Evolutionary conservation across 257 asterid species (phyloP).

Genomic region (Cruciata laevipes): DNA sequence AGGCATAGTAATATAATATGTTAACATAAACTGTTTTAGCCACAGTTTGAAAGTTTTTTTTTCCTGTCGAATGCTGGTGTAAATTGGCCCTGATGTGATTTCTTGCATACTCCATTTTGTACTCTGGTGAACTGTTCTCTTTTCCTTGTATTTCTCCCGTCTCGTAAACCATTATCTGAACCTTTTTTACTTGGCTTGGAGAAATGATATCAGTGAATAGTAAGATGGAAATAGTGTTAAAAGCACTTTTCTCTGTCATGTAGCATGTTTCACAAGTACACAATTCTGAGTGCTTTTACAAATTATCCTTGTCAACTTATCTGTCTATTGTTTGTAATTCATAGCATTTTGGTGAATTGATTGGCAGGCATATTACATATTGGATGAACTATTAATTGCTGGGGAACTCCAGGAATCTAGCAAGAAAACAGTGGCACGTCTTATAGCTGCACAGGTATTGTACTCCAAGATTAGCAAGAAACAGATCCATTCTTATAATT

Average conservation of each 20-base stretch:
- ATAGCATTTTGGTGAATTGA: neutral
- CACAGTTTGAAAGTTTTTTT: neutral
- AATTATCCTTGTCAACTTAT: neutral
- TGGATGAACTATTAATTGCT: conserved; percentile 93
- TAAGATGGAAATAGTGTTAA: neutral
- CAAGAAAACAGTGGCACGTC: conserved; percentile 95
- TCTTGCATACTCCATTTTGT: neutral
- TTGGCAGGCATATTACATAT: conserved; percentile 75
- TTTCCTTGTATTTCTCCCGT: neutral
- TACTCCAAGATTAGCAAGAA: neutral
- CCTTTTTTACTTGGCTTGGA: neutral
- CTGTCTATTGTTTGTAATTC: neutral
- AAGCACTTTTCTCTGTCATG: neutral
- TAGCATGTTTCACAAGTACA: neutral
- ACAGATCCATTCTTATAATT: conserved; percentile 4
- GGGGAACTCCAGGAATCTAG: conserved; percentile 99
- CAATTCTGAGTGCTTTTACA: neutral
- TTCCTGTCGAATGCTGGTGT: neutral
- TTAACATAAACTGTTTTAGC: too few relatives aligned
- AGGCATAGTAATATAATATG: neutral
- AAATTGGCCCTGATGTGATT: neutral
- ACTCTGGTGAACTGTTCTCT: neutral
- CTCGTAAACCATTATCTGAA: neutral
- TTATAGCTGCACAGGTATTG: conserved; percentile 87
- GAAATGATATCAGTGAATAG: neutral